Evolutionary conservation across 2,329 filamentous ascomycete species (phyloP), one percentile per base, ranked within the genome.

Genomic region (Fusarium sulawesiense): DNA sequence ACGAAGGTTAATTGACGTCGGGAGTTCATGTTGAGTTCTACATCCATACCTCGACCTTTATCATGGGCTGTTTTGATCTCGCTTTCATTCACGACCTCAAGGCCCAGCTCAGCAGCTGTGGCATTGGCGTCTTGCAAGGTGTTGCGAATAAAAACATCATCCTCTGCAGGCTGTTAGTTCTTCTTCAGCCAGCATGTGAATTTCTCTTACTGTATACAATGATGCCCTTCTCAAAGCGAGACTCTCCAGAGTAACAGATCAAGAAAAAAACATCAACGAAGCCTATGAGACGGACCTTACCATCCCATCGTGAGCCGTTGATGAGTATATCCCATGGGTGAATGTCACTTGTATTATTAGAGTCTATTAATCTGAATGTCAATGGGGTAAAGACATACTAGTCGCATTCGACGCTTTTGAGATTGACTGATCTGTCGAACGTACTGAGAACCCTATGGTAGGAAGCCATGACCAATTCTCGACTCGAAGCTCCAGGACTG

Each of bases 381-480:
- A 9, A 16, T 34, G 14, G 32, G 8, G 2, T 8, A 16, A 34
- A 16, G 27, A 29, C 51, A 34, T 48, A 57, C 51, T 57, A 57
- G 7, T 57, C 44, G 16, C 57, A 60, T 34, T 60, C 57, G 11
- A 57, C 20, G 11, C 44, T 60, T 18, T 60, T 60, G 2, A 48
- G 21, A 10, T 29, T 44, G 18, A 60, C 42, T 1, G 57, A 60
- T 34, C 51, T 34, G 21, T 42, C 42, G 11, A 60, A 60, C 3
- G 57, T 42, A 7, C 56, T 34, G 20, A 60, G 51, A 11, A 60
- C 51, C 4, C 57, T 51, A 18, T 60, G 57, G 29, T 60, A 60
- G 13, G 51, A 60, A 11, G 57, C 51, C 57, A 60, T 60, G 1
- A 23, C 32, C 4, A 8, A 21, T 13, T 13, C 10, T 25, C 7